These are phyloP conservation scores for Abrus precatorius DNA, from an alignment of 306 rosid species.

Conservation along the genomic window DNA sequence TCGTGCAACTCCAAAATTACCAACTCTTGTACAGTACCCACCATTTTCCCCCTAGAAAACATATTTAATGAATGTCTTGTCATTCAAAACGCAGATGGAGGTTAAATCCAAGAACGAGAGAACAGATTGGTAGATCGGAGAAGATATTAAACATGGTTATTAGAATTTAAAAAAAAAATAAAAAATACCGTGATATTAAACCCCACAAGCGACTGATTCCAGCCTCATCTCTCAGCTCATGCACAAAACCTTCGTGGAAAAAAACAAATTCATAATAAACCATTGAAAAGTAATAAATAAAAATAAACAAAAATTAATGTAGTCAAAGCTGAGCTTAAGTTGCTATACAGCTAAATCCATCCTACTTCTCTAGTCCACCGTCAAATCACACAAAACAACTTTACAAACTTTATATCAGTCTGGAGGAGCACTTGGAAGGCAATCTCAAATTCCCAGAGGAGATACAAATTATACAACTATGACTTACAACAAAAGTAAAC, in stretches of 20 bases:
- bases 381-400: constrained; percentile 41
- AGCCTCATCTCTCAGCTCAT: constrained; percentile 87
- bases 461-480: neutral
- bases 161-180: constrained; percentile 14
- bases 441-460: constrained; percentile 16
- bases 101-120: constrained; percentile 34
- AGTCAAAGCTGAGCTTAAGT: constrained; percentile 21
- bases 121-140: constrained; percentile 2
- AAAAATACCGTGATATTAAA: constrained; percentile 77
- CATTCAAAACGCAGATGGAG: constrained; percentile 17
- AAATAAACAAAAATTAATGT: constrained; percentile 21
- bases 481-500: neutral
- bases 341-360: constrained; percentile 37
- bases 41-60: constrained; percentile 77
- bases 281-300: constrained; percentile 8
- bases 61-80: constrained; percentile 36
- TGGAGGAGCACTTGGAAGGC: neutral
- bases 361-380: constrained; percentile 7
- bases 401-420: neutral
- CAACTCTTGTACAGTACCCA: constrained; percentile 82
- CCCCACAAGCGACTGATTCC: constrained; percentile 94
- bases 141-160: neutral
- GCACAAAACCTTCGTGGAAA: constrained; percentile 57
- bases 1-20: constrained; percentile 65
- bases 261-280: constrained; percentile 48